Conservation (phyloP, 768 basidiomycete species). For the Gloeopeniophorella convolvens region DNA sequence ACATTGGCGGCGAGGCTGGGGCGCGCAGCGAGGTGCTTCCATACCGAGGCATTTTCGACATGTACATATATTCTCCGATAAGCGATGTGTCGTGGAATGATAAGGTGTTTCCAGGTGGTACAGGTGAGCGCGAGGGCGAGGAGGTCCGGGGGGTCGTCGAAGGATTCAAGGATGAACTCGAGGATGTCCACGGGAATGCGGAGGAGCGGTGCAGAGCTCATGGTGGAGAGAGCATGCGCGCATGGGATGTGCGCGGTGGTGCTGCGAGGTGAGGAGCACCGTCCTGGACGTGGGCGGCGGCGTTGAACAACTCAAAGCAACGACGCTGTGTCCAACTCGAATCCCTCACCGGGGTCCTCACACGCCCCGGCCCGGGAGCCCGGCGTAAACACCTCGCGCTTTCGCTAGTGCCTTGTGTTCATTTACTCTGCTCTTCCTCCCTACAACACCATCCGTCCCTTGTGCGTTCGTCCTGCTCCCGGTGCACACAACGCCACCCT, state of each 20-base stretch:
- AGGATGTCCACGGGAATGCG: constrained; percentile 11
- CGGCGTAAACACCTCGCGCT: too few relatives aligned
- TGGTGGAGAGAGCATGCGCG: background rate
- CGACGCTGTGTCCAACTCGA: too few relatives aligned
- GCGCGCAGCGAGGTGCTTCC: constrained; percentile 16
- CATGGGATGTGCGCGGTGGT: background rate
- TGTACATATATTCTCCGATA: constrained; percentile 13
- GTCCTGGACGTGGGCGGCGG: too few relatives aligned
- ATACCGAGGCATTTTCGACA: constrained; percentile 6
- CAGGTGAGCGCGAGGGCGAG: constrained; percentile 14
- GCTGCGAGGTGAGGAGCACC: too few relatives aligned
- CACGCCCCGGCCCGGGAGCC: too few relatives aligned
- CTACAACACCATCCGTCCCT: too few relatives aligned
- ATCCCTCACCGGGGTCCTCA: too few relatives aligned
- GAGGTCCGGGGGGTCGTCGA: constrained; percentile 10
- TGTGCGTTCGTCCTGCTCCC: too few relatives aligned
- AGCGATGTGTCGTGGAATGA: constrained; percentile 17
- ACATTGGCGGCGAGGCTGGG: constrained; percentile 16
- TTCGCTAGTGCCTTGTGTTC: too few relatives aligned
- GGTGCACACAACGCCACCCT: too few relatives aligned
- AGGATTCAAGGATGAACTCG: constrained; percentile 4
- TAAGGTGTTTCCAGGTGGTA: constrained; percentile 9
- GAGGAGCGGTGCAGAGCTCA: background rate
- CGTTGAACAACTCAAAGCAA: too few relatives aligned
- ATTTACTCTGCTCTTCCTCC: too few relatives aligned